A percentile compares a stretch with the other conserved stretches of the same genome.
These are phyloP conservation scores for Triangularia setosa DNA, from an alignment of 2,329 filamentous ascomycete genomes.

Conservation along the genomic window DNA sequence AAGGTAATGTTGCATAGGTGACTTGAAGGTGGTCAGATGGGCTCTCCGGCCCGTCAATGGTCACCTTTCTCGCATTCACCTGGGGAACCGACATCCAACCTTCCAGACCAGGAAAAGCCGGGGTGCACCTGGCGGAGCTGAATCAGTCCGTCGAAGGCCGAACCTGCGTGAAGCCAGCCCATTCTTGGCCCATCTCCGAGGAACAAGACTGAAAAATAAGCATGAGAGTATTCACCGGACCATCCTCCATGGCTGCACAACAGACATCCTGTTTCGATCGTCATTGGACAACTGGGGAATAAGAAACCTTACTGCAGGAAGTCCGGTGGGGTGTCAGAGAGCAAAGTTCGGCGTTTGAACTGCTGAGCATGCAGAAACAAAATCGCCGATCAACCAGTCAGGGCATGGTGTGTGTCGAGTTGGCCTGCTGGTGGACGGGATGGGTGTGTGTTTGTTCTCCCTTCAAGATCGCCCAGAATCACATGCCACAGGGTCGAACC, in stretches of 20 bases:
- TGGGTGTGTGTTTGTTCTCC: neutral
- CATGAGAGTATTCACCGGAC: neutral
- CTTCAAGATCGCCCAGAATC: neutral
- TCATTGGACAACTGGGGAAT: neutral
- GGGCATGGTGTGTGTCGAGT: neutral
- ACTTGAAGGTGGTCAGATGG: neutral
- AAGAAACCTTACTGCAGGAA: neutral
- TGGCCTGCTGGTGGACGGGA: neutral
- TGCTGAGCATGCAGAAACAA: neutral
- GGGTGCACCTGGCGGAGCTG: neutral
- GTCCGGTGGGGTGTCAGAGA: neutral
- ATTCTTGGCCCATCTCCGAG: neutral
- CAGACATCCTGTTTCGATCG: neutral
- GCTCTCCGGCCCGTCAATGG: neutral
- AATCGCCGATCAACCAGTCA: neutral
- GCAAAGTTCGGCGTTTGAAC: neutral
- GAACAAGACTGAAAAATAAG: neutral
- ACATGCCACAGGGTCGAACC: neutral
- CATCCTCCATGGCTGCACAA: neutral
- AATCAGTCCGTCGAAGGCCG: neutral
- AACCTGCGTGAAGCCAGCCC: neutral
- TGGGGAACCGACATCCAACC: neutral
- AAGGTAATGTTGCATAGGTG: neutral
- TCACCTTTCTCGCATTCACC: neutral
- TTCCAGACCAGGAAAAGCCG: neutral